Evolutionary conservation across 2,329 filamentous ascomycete species (phyloP), one percentile per base, ranked within the genome.

Genomic region (Aspergillus amoenus): DNA sequence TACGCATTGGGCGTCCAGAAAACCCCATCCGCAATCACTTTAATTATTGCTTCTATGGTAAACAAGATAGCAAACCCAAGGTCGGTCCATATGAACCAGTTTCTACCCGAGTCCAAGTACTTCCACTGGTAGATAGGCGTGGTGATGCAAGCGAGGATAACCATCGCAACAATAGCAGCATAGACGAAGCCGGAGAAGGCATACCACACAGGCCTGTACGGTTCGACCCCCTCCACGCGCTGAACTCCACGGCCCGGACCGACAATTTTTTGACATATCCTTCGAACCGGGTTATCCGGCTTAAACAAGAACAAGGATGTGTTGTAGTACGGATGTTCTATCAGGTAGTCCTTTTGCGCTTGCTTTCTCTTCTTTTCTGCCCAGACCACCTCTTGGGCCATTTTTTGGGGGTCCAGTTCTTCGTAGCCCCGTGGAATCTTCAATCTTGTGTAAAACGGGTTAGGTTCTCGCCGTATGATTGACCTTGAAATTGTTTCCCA

Each of bases 1-100:
- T 96, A 99, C 3, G 95, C 95, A 74, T 99, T 97, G 0, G 94
- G 94, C 0, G 94, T 97, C 85, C 91, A 97, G 72, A 97, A 89
- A 66, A 96, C 89, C 7, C 94, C 94, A 76, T 99, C 94, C 0
- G 94, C 94, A 66, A 99, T 86, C 55, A 96, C 87, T 73, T 99
- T 99, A 77, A 99, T 93, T 5, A 87, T 68, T 0, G 93, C 91
- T 74, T 99, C 94, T 6, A 90, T 70, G 0, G 89, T 89, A 76
- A 99, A 99, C 13, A 99, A 76, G 2, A 89, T 74, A 2, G 93
- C 92, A 71, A 99, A 99, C 6, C 90, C 88, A 74, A 95, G 81
- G 72, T 99, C 94, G 12, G 90, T 90, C 84, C 91, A 97, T 5
- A 95, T 89, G 70, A 97, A 97, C 94, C 95, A 99, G 68, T 93